Conservation (phyloP, 495 filamentous ascomycete genomes). For the Xylaria venustula region DNA sequence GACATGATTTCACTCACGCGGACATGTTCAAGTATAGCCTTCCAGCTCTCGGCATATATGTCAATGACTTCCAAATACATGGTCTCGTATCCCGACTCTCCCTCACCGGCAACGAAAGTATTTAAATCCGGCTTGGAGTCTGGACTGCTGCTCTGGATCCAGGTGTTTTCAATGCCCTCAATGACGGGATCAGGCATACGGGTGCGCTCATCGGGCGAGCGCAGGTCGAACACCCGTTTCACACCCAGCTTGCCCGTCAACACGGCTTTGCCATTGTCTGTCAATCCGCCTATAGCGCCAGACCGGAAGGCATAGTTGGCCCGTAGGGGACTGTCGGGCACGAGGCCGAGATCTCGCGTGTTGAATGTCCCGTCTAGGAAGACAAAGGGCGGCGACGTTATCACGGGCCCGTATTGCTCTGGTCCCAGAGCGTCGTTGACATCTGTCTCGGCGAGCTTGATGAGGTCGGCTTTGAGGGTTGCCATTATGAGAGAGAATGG, state of each 20-base stretch:
- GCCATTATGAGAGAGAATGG: conserved; percentile 21
- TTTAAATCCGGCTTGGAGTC: conserved; percentile 32
- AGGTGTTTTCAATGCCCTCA: conserved; percentile 40
- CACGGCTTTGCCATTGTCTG: conserved; percentile 33
- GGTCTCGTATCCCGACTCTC: conserved; percentile 36
- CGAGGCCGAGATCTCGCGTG: conserved; percentile 54
- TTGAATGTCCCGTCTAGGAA: conserved; percentile 52
- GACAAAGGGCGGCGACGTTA: conserved; percentile 53
- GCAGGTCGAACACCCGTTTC: conserved; percentile 42
- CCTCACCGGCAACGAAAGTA: conserved; percentile 39
- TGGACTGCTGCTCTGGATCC: conserved; percentile 30
- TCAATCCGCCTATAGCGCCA: conserved; percentile 41
- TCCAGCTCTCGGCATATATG: conserved; percentile 34
- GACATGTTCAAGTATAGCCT: conserved; percentile 37
- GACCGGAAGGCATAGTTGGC: conserved; percentile 52
- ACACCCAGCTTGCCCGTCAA: conserved; percentile 39
- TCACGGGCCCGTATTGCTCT: conserved; percentile 24
- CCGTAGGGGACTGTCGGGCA: conserved; percentile 40
- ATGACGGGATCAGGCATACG: conserved; percentile 36
- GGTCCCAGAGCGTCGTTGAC: conserved; percentile 30
- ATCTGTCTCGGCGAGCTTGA: conserved; percentile 37
- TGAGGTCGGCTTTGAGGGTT: conserved; percentile 30
- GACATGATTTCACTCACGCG: too few relatives aligned
- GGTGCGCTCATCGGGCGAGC: conserved; percentile 36
- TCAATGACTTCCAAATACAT: conserved; percentile 45